phyloP scores from a whole-genome alignment of 257 asterid genomes.

The Solanum pimpinellifolium region DNA sequence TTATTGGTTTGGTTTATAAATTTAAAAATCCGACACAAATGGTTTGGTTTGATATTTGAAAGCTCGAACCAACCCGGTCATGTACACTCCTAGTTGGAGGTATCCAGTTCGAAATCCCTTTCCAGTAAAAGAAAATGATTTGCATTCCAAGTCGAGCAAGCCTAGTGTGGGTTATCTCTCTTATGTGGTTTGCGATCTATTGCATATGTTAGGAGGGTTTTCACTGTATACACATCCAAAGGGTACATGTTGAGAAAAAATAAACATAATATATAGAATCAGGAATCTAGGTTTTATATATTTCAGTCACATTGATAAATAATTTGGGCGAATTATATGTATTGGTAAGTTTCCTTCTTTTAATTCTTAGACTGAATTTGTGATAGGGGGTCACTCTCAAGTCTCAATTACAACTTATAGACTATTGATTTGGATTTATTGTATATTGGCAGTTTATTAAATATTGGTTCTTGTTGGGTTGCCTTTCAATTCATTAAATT shows the following conservation, averaged over 20 bases:
- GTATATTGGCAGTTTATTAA: not conserved
- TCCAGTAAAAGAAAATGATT: too few species aligned
- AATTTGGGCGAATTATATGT: not conserved
- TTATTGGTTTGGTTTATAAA: too few species aligned
- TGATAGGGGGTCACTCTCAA: not conserved
- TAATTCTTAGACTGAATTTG: not conserved
- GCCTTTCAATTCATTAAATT: not conserved
- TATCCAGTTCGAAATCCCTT: too few species aligned
- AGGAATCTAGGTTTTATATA: not conserved
- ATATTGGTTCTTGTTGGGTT: not conserved
- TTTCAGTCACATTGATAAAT: not conserved
- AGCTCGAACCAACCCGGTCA: too few species aligned
- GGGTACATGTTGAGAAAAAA: too few species aligned
- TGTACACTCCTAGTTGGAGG: too few species aligned
- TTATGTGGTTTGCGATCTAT: too few species aligned
- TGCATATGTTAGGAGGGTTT: too few species aligned
- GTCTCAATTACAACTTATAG: not conserved
- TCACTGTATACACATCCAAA: fast-evolving
- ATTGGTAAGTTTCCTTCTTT: not conserved
- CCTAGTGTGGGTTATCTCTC: too few species aligned
- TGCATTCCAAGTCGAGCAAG: too few species aligned
- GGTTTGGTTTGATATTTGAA: too few species aligned
- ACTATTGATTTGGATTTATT: not conserved
- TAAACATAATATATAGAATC: not conserved
- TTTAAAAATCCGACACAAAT: too few species aligned